These are phyloP conservation scores for Diaporthe vexans DNA, from an alignment of 2,329 filamentous ascomycete genomes.

Conservation along the genomic window DNA sequence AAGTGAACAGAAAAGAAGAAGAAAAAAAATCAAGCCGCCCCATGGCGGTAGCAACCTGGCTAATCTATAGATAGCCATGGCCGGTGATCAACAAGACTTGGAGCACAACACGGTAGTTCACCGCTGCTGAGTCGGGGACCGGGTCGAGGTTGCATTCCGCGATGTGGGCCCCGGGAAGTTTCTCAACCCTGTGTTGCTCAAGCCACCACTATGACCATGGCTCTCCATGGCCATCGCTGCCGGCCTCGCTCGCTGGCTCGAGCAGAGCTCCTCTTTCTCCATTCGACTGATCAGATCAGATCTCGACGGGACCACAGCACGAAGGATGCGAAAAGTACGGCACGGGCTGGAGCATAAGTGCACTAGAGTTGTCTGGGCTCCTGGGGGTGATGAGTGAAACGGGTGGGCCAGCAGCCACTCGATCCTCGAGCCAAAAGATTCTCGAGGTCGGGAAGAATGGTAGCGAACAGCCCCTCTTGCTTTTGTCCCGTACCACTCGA, in stretches of 20 bases:
- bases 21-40: not conserved
- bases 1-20: too few relatives aligned
- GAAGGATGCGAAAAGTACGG: not conserved
- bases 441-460: not conserved
- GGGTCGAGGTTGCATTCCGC: conserved; percentile 16
- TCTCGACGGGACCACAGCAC: conserved; percentile 6
- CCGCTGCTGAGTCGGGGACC: conserved; percentile 4
- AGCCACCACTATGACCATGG: not conserved
- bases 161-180: conserved; percentile 13
- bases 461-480: conserved; percentile 16
- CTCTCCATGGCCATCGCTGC: not conserved
- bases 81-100: not conserved
- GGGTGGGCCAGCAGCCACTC: not conserved
- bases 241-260: not conserved
- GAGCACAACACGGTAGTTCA: not conserved
- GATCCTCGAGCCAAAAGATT: not conserved
- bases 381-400: not conserved
- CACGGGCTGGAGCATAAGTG: conserved; percentile 1
- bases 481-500: conserved; percentile 19
- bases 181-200: conserved; percentile 4
- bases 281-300: conserved; percentile 4
- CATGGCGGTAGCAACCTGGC: not conserved
- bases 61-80: not conserved
- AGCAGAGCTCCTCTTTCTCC: not conserved
- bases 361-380: not conserved